phyloP scores from a whole-genome alignment of 768 basidiomycete genomes.

The Hericium erinaceus region DNA sequence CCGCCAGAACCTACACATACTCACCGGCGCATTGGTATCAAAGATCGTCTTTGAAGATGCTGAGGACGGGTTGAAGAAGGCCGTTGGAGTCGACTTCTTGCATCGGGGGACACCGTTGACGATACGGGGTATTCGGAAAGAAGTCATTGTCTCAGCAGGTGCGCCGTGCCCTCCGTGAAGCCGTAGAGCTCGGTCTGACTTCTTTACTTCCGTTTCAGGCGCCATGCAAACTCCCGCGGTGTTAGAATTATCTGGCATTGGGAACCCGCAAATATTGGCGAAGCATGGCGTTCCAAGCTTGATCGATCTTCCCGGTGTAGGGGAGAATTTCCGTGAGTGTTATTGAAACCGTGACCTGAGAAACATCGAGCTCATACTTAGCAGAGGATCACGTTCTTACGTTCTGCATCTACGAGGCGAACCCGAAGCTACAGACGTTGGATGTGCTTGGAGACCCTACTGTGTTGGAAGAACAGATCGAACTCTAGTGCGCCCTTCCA shows the following conservation, averaged over 20 bases:
- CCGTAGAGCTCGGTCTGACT: too few relatives aligned
- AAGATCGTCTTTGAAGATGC: background rate
- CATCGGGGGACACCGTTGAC: background rate
- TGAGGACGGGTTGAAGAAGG: background rate
- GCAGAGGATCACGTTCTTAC: conserved; percentile 13
- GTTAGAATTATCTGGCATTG: conserved; percentile 16
- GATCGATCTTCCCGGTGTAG: conserved; percentile 26
- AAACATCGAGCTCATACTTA: too few relatives aligned
- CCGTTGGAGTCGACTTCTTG: background rate
- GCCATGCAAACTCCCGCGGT: background rate
- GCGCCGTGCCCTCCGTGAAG: too few relatives aligned
- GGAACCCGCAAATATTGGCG: conserved; percentile 15
- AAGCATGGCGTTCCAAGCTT: conserved; percentile 20
- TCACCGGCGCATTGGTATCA: conserved; percentile 8
- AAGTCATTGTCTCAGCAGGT: conserved; percentile 1
- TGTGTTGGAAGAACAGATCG: conserved; percentile 6
- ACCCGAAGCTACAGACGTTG: conserved; percentile 11
- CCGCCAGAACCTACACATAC: conserved; percentile 21
- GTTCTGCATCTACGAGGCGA: conserved; percentile 8
- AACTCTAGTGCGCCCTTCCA: conserved; percentile 9
- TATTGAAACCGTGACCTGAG: background rate
- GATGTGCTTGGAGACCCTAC: conserved; percentile 10
- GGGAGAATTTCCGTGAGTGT: conserved; percentile 29
- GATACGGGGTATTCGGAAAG: background rate
- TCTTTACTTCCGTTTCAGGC: background rate